These are phyloP conservation scores for Dactylellina cionopaga DNA, from an alignment of 2,329 filamentous ascomycete species.

Conservation along the genomic window DNA sequence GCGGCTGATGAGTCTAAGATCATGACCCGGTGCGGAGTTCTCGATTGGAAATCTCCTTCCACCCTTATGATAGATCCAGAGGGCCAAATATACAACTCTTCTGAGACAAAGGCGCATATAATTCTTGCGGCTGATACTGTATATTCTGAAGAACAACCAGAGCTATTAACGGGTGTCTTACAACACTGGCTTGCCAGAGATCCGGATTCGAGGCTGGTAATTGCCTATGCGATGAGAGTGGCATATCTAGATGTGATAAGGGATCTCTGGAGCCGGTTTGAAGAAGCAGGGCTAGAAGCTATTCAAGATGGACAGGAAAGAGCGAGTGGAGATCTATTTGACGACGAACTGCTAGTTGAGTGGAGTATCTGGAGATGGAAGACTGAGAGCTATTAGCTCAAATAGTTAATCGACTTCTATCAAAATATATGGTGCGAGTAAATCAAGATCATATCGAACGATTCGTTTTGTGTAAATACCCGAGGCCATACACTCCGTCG, in stretches of 20 bases:
- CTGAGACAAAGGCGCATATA: slow-evolving; percentile 58
- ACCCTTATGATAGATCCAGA: slow-evolving; percentile 49
- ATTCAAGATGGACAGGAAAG: slow-evolving; percentile 59
- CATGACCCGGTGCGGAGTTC: slow-evolving; percentile 54
- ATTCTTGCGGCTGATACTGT: slow-evolving; percentile 63
- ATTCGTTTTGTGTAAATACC: too few species aligned
- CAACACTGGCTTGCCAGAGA: slow-evolving; percentile 59
- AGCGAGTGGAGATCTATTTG: slow-evolving; percentile 58
- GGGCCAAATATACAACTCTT: slow-evolving; percentile 30
- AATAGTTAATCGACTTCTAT: too few species aligned
- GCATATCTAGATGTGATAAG: slow-evolving; percentile 63
- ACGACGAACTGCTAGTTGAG: slow-evolving; percentile 60
- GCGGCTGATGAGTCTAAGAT: neutral
- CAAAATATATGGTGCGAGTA: too few species aligned
- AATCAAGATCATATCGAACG: too few species aligned
- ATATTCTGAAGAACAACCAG: slow-evolving; percentile 62
- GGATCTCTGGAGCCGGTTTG: slow-evolving; percentile 61
- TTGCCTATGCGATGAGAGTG: slow-evolving; percentile 61
- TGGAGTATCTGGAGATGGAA: slow-evolving; percentile 62
- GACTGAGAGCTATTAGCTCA: too few species aligned
- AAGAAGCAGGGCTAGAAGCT: slow-evolving; percentile 60
- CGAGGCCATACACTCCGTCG: too few species aligned
- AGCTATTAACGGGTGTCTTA: slow-evolving; percentile 60
- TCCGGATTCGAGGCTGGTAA: slow-evolving; percentile 58
- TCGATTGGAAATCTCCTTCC: slow-evolving; percentile 61